phyloP scores from a whole-genome alignment of 2,329 filamentous ascomycete genomes.

The Periconia digitata region DNA sequence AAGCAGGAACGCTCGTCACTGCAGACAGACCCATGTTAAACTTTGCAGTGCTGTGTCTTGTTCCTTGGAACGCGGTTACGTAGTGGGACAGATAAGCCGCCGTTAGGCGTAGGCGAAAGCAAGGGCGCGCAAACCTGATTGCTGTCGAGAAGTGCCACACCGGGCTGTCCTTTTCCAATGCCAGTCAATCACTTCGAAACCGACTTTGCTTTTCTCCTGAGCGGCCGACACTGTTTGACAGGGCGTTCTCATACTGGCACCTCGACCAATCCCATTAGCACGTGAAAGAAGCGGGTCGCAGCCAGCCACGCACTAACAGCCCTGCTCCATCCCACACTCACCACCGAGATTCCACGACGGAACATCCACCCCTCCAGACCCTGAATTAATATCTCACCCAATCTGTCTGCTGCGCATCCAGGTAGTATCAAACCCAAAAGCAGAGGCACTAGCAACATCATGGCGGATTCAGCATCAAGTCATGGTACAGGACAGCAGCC shows the following conservation, averaged over 20 bases:
- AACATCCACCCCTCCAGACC: slow-evolving; percentile 6
- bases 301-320: slow-evolving; percentile 15
- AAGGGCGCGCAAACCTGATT: slow-evolving; percentile 9
- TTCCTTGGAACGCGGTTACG: neutral
- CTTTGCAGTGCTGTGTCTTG: too few species aligned
- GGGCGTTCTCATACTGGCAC: too few species aligned
- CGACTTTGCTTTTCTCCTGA: too few species aligned
- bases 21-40: too few species aligned
- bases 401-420: neutral
- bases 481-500: slow-evolving; percentile 12
- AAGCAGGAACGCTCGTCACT: too few species aligned
- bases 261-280: slow-evolving; percentile 33
- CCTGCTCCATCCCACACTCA: slow-evolving; percentile 9
- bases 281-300: slow-evolving; percentile 23
- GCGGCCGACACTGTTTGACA: too few species aligned
- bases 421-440: neutral
- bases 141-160: neutral
- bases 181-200: too few species aligned
- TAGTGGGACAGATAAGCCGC: slow-evolving; percentile 1
- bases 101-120: slow-evolving; percentile 1
- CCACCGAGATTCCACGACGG: slow-evolving; percentile 13
- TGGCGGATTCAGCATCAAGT: slow-evolving; percentile 4
- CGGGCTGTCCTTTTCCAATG: too few species aligned
- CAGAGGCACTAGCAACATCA: neutral
- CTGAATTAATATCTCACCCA: neutral